Base-by-base conservation (phyloP, 2,329 filamentous ascomycete genomes). In the Alternaria infectoria region DNA sequence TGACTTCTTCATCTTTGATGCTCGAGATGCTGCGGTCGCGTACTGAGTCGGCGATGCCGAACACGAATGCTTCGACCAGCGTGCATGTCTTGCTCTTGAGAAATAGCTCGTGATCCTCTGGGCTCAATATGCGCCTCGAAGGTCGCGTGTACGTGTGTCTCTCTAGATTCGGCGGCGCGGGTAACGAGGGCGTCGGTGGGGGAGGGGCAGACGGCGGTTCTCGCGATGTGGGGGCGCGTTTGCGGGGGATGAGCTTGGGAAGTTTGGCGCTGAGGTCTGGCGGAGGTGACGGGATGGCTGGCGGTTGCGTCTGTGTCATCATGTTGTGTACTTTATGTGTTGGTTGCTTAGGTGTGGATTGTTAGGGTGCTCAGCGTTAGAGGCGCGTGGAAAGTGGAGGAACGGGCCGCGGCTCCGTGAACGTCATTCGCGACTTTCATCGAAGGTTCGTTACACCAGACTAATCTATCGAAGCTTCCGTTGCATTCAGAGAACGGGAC, bases 21-120 rank as follows among this genome's bases (percentile, higher is more conserved):
- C 81, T 79, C 3, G 90, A 91, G 66, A 91, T 86, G 7, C 91
- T 88, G 26, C 85, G 88, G 74, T 92, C 89, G 54, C 88, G 83
- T 47, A 97, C 92, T 5, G 91, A 89, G 73, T 97, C 94, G 47
- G 93, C 90, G 21, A 99, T 88, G 10, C 88, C 87, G 80, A 97
- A 97, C 65, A 97, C 86, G 81, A 97, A 99, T 19, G 92, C 89
- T 61, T 92, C 83, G 46, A 99, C 86, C 44, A 98, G 86, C 8
- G 84, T 85, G 79, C 92, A 91, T 7, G 94, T 90, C 0, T 90
- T 85, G 0, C 94, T 97, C 1, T 87, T 82, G 17, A 93, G 86
- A 74, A 98, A 99, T 5, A 93, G 81, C 17, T 92, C 86, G 77
- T 97, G 94, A 70, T 99, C 96, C 52, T 87, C 83, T 3, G 85